Percentiles rank a stretch among this genome's conserved stretches.
Evolutionary conservation across 2,329 filamentous ascomycete species (phyloP).

Genomic region (Tricladium varicosporioides): DNA sequence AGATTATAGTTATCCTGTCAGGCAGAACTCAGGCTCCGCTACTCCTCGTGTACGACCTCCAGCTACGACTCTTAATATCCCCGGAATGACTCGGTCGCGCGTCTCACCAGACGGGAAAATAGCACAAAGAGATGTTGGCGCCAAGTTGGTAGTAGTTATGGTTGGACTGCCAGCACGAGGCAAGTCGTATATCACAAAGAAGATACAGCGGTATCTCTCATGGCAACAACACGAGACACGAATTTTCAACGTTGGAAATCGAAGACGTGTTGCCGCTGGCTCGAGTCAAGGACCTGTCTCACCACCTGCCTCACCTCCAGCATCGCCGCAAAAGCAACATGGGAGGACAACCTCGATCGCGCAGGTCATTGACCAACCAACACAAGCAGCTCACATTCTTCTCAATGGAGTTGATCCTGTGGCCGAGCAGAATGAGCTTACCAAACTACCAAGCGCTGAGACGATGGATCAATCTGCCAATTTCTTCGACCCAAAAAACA

Average conservation of each 20-base stretch:
- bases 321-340: constrained; percentile 33
- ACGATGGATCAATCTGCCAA: constrained; percentile 82
- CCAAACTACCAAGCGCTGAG: constrained; percentile 37
- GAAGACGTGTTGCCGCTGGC: constrained; percentile 76
- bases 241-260: constrained; percentile 97
- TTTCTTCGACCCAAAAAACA: constrained; percentile 92
- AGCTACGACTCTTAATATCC: constrained; percentile 94
- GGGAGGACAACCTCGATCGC: constrained; percentile 20
- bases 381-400: constrained; percentile 55
- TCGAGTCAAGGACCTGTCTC: constrained; percentile 32
- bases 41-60: constrained; percentile 78
- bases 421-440: constrained; percentile 19
- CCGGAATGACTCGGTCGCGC: constrained; percentile 90
- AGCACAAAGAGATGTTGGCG: constrained; percentile 87
- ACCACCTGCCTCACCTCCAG: constrained; percentile 18
- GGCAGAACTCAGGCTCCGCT: constrained; percentile 71
- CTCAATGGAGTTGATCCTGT: constrained; percentile 46
- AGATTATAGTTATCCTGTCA: constrained; percentile 55
- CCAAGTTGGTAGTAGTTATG: constrained; percentile 98
- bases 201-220: constrained; percentile 89
- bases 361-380: constrained; percentile 36
- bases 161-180: constrained; percentile 91
- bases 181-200: constrained; percentile 99
- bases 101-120: constrained; percentile 96
- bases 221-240: constrained; percentile 96